Evolutionary conservation across 805 yeast genomes (phyloP), one percentile per base, ranked within the genome.

Genomic region (Metschnikowia amazonensis): DNA sequence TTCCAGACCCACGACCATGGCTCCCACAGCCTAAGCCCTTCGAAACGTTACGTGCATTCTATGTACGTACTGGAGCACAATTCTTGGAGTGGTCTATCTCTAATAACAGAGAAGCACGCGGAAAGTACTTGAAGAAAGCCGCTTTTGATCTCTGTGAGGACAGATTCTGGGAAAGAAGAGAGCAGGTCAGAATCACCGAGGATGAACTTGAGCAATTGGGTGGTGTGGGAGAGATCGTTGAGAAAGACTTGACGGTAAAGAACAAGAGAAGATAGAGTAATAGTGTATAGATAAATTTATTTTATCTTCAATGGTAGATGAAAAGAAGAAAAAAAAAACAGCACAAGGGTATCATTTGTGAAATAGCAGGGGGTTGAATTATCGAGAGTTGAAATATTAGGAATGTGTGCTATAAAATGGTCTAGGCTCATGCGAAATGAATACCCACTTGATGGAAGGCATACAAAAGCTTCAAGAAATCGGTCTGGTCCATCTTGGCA

Each of bases 111-210:
- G 90, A 86, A 47, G 83, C 89, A 11, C 80, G 95, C 58, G 98
- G 97, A 44, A 92, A 92, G 63, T 84, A 86, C 59, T 76, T 92
- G 64, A 90, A 92, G 69, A 83, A 84, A 45, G 85, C 87, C 36
- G 84, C 97, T 0, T 92, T 92, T 61, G 97, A 89, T 51, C 67
- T 92, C 49, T 85, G 94, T 63, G 96, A 90, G 66, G 92, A 85
- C 54, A 80, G 99, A 69, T 92, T 96, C 94, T 92, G 98, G 98
- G 98, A 92, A 63, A 85, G 98, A 70, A 82, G 97, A 69, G 98
- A 92, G 57, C 92, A 83, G 58, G 83, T 92, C 20, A 82, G 95
- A 62, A 76, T 81, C 33, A 86, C 87, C 42, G 99, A 92, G 67
- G 98, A 92, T 56, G 80, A 82, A 60, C 67, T 87, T 56, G 97